Base-by-base conservation (phyloP, 2,329 filamentous ascomycete species). In the Talaromyces verruculosus region DNA sequence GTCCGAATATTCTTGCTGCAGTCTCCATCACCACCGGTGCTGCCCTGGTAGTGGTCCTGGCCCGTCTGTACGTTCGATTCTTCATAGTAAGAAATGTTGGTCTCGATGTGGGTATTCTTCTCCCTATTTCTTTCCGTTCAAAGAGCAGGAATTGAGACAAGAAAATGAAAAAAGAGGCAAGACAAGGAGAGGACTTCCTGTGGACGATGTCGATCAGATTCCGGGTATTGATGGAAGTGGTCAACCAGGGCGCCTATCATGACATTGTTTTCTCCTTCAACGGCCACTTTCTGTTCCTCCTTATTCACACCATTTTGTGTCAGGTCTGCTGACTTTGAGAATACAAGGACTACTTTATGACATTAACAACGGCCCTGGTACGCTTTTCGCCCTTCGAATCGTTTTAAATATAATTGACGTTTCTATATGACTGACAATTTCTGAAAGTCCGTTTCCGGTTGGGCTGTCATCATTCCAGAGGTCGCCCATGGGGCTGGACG, bases 401-500 rank as follows among this genome's bases (percentile, higher is more conserved):
- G 13, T 49, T 22, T 19, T 49, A 49, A 13, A 25, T 25, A 22
- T 37, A 13, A 37, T 13, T 15, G 8, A 13, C 15, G 35, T 37
- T 49, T 25, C n/a, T 25, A 49, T 7, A 49, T 49, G 4, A 51
- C 25, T 51, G 47, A 51, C 25, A 30, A 28, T 11, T 47, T 47
- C 19, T 30, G 47, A 43, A 19, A 70, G 62, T 78, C 78, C 13
- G 67, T 83, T 58, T 71, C 74, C 7, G 80, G 80, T 1, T 76
- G 80, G 64, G 77, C 72, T 1, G 58, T 83, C 28, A 72, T 83
- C 53, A 73, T 83, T 15, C 75, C 74, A 0, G 73, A 82, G 58
- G 78, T 84, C 2, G 64, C 72, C 1, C 73, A 80, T 53, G 83
- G 82, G 2, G 81, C 79, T n/a, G 83, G 83, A 5, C 74, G 73